These are phyloP conservation scores for Fusarium anguioides DNA, from an alignment of 2,329 filamentous ascomycete species.

Conservation along the genomic window DNA sequence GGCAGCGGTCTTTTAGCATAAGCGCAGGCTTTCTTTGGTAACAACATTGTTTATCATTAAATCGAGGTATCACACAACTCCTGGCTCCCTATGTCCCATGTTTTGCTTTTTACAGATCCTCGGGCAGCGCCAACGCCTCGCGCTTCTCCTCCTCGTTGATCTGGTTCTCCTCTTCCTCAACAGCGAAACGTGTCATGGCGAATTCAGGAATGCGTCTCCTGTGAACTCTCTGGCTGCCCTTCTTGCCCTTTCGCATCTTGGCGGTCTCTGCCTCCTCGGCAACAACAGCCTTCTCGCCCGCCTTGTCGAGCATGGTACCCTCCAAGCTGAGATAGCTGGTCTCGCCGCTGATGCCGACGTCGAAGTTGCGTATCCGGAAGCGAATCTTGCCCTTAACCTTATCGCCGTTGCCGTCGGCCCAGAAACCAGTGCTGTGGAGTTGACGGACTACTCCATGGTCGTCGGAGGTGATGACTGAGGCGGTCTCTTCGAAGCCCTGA, in stretches of 20 bases:
- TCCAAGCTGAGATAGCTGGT: slow-evolving; percentile 87
- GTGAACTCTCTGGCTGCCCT: slow-evolving; percentile 45
- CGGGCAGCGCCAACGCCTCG: slow-evolving; percentile 41
- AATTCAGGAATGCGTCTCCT: slow-evolving; percentile 62
- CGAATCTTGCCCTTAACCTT: slow-evolving; percentile 76
- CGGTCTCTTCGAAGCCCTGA: slow-evolving; percentile 55
- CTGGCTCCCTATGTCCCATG: slow-evolving; percentile 43
- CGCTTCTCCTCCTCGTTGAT: slow-evolving; percentile 40
- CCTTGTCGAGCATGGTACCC: slow-evolving; percentile 81
- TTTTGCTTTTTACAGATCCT: slow-evolving; percentile 38
- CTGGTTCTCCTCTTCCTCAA: slow-evolving; percentile 54
- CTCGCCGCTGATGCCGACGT: slow-evolving; percentile 78
- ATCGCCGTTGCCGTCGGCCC: slow-evolving; percentile 76
- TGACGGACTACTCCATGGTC: slow-evolving; percentile 65
- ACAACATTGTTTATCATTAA: slow-evolving; percentile 44
- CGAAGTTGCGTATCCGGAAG: slow-evolving; percentile 87
- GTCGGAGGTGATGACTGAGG: slow-evolving; percentile 55
- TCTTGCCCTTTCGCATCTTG: slow-evolving; percentile 51
- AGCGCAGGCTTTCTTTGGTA: slow-evolving; percentile 29
- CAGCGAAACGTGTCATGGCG: slow-evolving; percentile 66
- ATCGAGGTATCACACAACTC: slow-evolving; percentile 48
- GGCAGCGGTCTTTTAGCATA: slow-evolving; percentile 25
- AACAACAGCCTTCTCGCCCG: slow-evolving; percentile 70
- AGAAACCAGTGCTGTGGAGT: slow-evolving; percentile 74
- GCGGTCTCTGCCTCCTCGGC: slow-evolving; percentile 58